Evolutionary conservation across 176 grass and related monocot species (phyloP).

Genomic region (Tillandsia fasciculata): DNA sequence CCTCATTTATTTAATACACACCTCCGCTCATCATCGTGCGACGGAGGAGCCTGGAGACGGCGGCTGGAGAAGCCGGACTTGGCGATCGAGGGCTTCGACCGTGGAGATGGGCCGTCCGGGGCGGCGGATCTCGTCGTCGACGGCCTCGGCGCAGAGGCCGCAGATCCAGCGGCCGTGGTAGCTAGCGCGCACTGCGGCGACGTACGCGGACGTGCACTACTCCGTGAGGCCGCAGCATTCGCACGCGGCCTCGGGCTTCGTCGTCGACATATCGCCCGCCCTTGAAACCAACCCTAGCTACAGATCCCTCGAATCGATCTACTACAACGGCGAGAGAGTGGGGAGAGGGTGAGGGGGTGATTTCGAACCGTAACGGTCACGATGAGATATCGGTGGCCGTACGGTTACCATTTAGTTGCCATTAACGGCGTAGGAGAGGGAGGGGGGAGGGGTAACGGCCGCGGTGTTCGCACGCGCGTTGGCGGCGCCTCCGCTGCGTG

Average conservation of each 20-base stretch:
- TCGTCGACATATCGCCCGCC: constrained; percentile 23
- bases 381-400: too few relatives aligned
- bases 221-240: constrained; percentile 74
- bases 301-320: too few relatives aligned
- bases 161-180: constrained; percentile 61
- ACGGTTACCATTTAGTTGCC: too few relatives aligned
- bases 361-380: too few relatives aligned
- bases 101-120: constrained; percentile 14
- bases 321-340: too few relatives aligned
- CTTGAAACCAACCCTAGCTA: constrained; percentile 19
- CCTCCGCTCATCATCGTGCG: background rate
- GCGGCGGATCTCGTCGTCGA: constrained; percentile 43
- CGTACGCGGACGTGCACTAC: constrained; percentile 79
- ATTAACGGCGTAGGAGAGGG: too few relatives aligned
- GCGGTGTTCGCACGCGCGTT: too few relatives aligned
- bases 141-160: constrained; percentile 66
- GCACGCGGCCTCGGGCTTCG: constrained; percentile 27
- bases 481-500: too few relatives aligned
- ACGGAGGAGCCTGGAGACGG: constrained; percentile 40
- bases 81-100: constrained; percentile 47
- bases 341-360: too few relatives aligned
- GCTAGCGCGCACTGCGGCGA: constrained; percentile 41
- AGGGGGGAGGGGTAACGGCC: too few relatives aligned
- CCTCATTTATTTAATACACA: too few relatives aligned
- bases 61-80: constrained; percentile 58